These are phyloP conservation scores for Hemileia vastatrix DNA, from an alignment of 1,284 basidiomycete genomes.

Conservation along the genomic window DNA sequence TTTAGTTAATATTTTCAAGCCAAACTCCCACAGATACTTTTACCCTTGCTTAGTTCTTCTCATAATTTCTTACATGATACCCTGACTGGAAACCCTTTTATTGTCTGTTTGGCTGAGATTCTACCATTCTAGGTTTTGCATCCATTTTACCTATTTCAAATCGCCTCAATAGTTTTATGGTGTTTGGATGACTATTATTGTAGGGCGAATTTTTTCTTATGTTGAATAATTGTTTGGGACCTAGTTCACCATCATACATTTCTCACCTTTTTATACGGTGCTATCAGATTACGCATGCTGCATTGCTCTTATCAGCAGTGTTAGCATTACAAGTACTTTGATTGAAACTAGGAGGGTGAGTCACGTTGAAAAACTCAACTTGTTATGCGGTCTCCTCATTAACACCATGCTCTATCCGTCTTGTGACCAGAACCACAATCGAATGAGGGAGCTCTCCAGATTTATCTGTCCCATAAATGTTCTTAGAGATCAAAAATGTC, in stretches of 20 bases:
- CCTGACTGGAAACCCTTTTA: not conserved
- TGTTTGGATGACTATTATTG: constrained; percentile 63
- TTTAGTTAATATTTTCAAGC: not conserved
- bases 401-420: not conserved
- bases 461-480: constrained; percentile 74
- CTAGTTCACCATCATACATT: too few relatives aligned
- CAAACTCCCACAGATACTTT: not conserved
- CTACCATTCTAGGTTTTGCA: constrained; percentile 60
- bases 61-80: not conserved
- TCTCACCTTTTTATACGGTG: not conserved
- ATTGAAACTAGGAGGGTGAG: constrained; percentile 80
- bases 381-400: not conserved
- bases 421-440: constrained; percentile 61
- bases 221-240: not conserved
- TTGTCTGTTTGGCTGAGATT: not conserved
- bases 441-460: constrained; percentile 94
- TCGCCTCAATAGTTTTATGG: constrained; percentile 91
- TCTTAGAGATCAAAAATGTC: constrained; percentile 64
- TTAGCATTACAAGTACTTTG: constrained; percentile 76
- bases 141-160: constrained; percentile 96
- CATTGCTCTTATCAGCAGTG: constrained; percentile 80
- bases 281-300: constrained; percentile 81
- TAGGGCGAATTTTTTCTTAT: constrained; percentile 1
- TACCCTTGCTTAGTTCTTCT: constrained; percentile 22
- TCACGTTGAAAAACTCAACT: not conserved